These are phyloP conservation scores for Coemansia sp. DNA, from an alignment of 192 early-diverging fungal genomes.

Conservation along the genomic window DNA sequence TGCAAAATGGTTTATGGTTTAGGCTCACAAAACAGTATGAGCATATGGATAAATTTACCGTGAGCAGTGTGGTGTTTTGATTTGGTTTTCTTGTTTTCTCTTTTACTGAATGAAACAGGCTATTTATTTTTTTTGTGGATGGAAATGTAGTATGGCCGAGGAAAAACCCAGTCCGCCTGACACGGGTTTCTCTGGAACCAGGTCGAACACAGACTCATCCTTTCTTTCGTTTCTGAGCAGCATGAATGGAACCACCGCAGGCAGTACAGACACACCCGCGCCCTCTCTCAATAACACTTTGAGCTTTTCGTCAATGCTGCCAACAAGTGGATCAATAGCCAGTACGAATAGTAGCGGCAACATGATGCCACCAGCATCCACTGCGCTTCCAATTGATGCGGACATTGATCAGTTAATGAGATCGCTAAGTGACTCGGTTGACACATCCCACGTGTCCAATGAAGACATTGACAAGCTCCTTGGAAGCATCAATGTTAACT, in stretches of 20 bases:
- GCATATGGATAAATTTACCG: no score
- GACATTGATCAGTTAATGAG: constrained; percentile 52
- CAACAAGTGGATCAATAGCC: constrained; percentile 5
- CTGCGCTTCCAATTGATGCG: constrained; percentile 30
- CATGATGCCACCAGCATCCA: constrained; percentile 1
- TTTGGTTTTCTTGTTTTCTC: neutral
- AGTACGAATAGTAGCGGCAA: neutral
- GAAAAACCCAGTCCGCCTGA: constrained; percentile 5
- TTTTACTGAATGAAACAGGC: neutral
- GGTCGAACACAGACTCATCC: constrained; percentile 14
- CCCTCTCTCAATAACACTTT: neutral
- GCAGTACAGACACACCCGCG: neutral
- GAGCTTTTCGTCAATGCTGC: constrained; percentile 26
- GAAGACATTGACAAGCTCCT: constrained; percentile 49
- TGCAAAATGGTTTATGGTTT: no score
- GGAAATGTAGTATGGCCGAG: constrained; percentile 25
- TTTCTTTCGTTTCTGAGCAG: constrained; percentile 14
- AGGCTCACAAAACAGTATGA: no score
- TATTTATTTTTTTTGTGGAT: neutral
- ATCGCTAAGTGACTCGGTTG: constrained; percentile 35
- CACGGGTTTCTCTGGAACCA: constrained; percentile 5
- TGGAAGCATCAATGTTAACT: constrained; percentile 41
- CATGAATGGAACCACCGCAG: constrained; percentile 3
- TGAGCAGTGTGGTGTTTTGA: no score
- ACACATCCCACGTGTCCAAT: constrained; percentile 41